phyloP scores from a whole-genome alignment of 1,284 basidiomycete genomes.

The Gymnopus androsaceus region DNA sequence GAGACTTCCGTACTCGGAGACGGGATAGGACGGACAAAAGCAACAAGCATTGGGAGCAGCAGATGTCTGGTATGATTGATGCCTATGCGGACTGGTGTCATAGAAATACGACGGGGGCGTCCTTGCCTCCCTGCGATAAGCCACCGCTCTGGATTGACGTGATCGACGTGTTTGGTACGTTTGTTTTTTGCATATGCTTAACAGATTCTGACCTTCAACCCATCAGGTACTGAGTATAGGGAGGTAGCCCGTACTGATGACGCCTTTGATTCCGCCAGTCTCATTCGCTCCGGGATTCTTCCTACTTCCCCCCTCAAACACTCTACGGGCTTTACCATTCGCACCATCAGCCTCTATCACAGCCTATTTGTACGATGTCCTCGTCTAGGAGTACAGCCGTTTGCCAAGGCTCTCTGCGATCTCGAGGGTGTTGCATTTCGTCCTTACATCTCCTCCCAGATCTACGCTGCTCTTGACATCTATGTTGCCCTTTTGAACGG shows the following conservation, averaged over 20 bases:
- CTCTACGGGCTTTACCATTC: background rate
- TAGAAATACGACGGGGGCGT: background rate
- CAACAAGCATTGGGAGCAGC: background rate
- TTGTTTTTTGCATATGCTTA: background rate
- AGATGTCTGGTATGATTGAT: background rate
- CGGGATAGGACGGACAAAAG: too few relatives aligned
- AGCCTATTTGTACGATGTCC: constrained; percentile 9
- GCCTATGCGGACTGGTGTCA: constrained; percentile 5
- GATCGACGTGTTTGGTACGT: too few relatives aligned
- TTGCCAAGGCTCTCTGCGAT: too few relatives aligned
- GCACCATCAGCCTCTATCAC: constrained; percentile 5
- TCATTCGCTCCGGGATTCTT: background rate
- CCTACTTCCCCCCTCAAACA: constrained; percentile 4
- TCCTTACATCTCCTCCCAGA: too few relatives aligned
- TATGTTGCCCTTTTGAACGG: too few relatives aligned
- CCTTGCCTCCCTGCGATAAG: too few relatives aligned
- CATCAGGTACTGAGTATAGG: background rate
- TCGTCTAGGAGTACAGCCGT: too few relatives aligned
- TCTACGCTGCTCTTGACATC: too few relatives aligned
- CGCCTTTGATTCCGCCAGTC: background rate
- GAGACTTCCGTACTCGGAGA: too few relatives aligned
- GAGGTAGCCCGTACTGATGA: background rate
- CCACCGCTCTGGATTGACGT: too few relatives aligned
- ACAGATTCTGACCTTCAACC: background rate
- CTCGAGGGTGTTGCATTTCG: too few relatives aligned